Conservation (phyloP, 2,329 filamentous ascomycete species). For the Pseudogymnoascus verrucosus region DNA sequence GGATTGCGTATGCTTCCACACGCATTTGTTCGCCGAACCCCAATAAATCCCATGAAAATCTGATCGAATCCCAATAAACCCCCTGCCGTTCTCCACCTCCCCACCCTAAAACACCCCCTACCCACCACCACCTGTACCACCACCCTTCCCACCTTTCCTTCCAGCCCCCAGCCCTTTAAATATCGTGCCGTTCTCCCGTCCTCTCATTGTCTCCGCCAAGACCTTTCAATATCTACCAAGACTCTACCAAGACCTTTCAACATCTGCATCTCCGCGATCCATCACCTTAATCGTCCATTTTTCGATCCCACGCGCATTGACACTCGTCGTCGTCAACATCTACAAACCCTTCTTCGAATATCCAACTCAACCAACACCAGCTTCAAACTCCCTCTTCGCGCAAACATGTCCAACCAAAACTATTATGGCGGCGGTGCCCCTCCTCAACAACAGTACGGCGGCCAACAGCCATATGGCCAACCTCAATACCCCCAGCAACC, state of each 20-base stretch:
- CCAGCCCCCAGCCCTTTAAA: not conserved
- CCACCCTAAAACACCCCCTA: not conserved
- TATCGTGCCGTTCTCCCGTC: slow-evolving; percentile 7
- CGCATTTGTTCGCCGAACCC: not conserved
- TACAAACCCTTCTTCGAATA: not conserved
- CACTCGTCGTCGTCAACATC: not conserved
- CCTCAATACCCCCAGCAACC: slow-evolving; percentile 16
- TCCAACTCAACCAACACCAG: not conserved
- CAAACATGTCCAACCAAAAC: slow-evolving; percentile 19
- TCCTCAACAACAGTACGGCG: slow-evolving; percentile 24
- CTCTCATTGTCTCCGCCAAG: not conserved
- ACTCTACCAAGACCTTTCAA: not conserved
- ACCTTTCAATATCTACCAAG: not conserved
- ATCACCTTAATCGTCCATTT: not conserved
- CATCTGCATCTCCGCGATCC: not conserved
- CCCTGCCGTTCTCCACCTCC: not conserved
- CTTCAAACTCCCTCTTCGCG: not conserved
- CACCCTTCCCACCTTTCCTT: not conserved
- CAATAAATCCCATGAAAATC: not conserved
- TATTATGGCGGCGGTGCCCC: slow-evolving; percentile 34
- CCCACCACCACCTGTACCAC: not conserved
- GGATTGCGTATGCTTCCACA: not conserved
- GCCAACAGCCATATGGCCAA: slow-evolving; percentile 14
- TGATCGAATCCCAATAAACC: not conserved
- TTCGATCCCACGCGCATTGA: not conserved